Evolutionary conservation across 2,329 filamentous ascomycete genomes (phyloP).

Genomic region (Pestalotiopsis sp.): DNA sequence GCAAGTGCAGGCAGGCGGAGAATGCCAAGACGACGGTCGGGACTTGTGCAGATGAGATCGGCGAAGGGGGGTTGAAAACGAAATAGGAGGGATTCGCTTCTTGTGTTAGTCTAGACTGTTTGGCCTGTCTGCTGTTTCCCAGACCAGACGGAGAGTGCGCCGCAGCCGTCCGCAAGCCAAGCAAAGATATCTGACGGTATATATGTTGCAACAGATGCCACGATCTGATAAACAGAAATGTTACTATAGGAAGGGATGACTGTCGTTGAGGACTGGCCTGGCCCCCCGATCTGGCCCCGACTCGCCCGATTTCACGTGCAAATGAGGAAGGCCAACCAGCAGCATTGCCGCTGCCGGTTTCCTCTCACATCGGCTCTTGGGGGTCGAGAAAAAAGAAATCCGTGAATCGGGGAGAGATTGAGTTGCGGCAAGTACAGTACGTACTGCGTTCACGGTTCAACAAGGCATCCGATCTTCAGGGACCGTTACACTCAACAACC

Average conservation of each 20-base stretch:
- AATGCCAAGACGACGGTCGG: background rate
- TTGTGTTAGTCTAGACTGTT: background rate
- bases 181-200: background rate
- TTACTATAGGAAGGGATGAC: background rate
- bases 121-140: background rate
- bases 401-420: background rate
- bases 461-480: background rate
- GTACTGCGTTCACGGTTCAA: background rate
- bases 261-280: background rate
- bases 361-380: background rate
- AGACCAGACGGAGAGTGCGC: background rate
- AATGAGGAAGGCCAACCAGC: background rate
- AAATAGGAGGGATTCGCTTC: background rate
- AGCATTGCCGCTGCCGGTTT: background rate
- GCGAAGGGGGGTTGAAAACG: background rate
- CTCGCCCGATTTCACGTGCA: background rate
- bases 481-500: background rate
- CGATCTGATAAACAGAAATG: background rate
- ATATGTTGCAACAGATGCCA: conserved; percentile 3
- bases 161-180: background rate
- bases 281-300: background rate
- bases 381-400: background rate
- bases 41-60: background rate
- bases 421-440: background rate
- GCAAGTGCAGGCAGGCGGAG: background rate